A percentile compares a stretch with the other conserved stretches of the same genome.
Evolutionary conservation across 2,329 filamentous ascomycete genomes (phyloP).

Genomic region (Chaetomiaceae sp.): DNA sequence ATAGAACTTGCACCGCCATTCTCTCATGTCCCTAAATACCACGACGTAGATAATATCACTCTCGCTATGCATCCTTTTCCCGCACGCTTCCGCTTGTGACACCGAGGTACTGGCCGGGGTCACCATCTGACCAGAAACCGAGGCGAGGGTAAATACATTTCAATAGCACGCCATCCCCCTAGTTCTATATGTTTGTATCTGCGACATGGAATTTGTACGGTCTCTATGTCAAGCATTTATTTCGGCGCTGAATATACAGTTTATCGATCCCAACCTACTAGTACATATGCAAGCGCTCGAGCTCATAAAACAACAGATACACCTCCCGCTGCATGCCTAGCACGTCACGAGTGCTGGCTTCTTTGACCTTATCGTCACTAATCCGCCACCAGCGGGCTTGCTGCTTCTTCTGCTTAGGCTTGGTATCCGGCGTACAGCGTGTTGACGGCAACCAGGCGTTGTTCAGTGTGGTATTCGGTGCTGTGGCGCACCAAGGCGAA

Average conservation of each 20-base stretch:
- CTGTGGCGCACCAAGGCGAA: slow-evolving; percentile 33
- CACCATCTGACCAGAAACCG: too few relatives aligned
- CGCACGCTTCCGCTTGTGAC: too few relatives aligned
- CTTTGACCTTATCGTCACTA: slow-evolving; percentile 93
- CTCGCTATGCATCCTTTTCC: too few relatives aligned
- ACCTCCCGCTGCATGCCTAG: slow-evolving; percentile 92
- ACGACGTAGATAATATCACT: too few relatives aligned
- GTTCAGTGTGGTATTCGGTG: slow-evolving; percentile 26
- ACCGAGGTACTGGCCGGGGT: too few relatives aligned
- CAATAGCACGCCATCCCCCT: too few relatives aligned
- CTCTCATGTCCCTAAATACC: too few relatives aligned
- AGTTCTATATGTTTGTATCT: too few relatives aligned
- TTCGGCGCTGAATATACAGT: not conserved
- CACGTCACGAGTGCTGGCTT: slow-evolving; percentile 88
- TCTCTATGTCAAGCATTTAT: not conserved
- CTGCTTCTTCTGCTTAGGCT: slow-evolving; percentile 46
- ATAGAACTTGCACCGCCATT: too few relatives aligned
- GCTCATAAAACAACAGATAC: slow-evolving; percentile 92
- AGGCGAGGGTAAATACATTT: too few relatives aligned
- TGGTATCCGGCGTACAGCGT: slow-evolving; percentile 18
- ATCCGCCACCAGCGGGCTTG: slow-evolving; percentile 94
- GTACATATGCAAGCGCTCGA: slow-evolving; percentile 52
- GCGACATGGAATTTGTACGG: not conserved
- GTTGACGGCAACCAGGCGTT: not conserved
- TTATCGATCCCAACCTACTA: not conserved